These are phyloP conservation scores for Phytopythium helicoides DNA, from an alignment of 352 stramenopile genomes.

Conservation along the genomic window DNA sequence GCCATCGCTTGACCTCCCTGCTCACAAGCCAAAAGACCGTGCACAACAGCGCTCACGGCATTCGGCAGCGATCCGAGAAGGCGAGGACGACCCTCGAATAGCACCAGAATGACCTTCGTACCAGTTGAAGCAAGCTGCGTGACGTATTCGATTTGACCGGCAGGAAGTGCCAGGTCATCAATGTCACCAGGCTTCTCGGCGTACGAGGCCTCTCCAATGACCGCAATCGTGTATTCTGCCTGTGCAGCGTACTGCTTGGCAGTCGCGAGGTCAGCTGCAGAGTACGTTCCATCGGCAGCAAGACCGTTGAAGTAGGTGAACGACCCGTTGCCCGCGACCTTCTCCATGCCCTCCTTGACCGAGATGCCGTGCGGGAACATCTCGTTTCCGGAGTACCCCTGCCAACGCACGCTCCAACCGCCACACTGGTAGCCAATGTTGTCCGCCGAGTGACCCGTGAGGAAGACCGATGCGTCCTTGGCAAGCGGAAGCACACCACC, in stretches of 20 bases:
- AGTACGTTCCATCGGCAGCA: slow-evolving; percentile 42
- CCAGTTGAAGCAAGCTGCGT: slow-evolving; percentile 50
- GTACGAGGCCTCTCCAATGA: slow-evolving; percentile 76
- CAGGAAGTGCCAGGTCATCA: slow-evolving; percentile 59
- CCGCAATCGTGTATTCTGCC: slow-evolving; percentile 67
- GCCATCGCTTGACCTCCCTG: slow-evolving; percentile 77
- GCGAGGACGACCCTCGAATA: slow-evolving; percentile 76
- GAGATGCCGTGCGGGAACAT: slow-evolving; percentile 59
- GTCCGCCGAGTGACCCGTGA: slow-evolving; percentile 64
- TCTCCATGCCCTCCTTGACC: slow-evolving; percentile 48
- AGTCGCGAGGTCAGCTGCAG: slow-evolving; percentile 36
- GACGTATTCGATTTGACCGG: slow-evolving; percentile 75
- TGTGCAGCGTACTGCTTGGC: slow-evolving; percentile 48
- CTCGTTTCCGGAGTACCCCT: slow-evolving; percentile 68
- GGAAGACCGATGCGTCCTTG: slow-evolving; percentile 40
- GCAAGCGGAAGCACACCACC: slow-evolving; percentile 44
- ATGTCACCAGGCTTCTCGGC: slow-evolving; percentile 88
- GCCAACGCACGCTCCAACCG: slow-evolving; percentile 83
- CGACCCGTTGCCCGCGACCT: slow-evolving; percentile 18
- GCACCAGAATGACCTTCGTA: slow-evolving; percentile 81
- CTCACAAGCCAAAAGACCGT: slow-evolving; percentile 72
- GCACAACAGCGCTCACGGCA: slow-evolving; percentile 61
- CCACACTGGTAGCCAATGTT: slow-evolving; percentile 68
- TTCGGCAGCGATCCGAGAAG: slow-evolving; percentile 49
- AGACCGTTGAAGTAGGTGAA: slow-evolving; percentile 61